Evolutionary conservation across 345 rosid species (phyloP), one percentile per base, ranked within the genome.

Genomic region (Dovyalis caffra): DNA sequence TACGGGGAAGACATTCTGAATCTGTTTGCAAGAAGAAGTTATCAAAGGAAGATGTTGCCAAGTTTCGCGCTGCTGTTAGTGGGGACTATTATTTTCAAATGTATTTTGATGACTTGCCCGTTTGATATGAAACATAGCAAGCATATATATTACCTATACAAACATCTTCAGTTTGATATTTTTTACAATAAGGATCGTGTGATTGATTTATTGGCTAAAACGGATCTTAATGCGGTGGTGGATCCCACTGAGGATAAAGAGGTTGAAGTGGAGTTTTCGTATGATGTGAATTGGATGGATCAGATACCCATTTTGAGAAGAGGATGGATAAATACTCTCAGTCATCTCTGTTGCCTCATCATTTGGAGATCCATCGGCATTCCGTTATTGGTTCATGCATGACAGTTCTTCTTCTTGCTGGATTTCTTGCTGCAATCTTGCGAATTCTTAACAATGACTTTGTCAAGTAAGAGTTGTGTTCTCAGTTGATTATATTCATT

Each of bases 361-460:
- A n/a, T n/a, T 64, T 79, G 68, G 82, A 74, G 64, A 79, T 74
- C 26, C 82, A 79, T 64, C 70, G 82, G 82, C 70, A 74, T 70
- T 79, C 82, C 1, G 74, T 79, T 70, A 74, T 65, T 33, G 74
- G 74, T 47, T 79, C 82, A 7, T 79, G 82, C 20, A 75, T 79
- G 35, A 74, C 78, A 7, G 82, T 79, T 37, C 82, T 79, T 18
- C 82, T 79, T 9, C 66, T 79, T 23, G 74, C 82, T 56, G 82
- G 82, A 38, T 79, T 79, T 70, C 77, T 79, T 64, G 78, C 82
- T 7, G 70, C 82, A 21, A 79, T 79, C 64, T 78, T 38, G 82
- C n/a, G n/a, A n/a, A n/a, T n/a, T n/a, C n/a, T n/a, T n/a, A n/a
- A n/a, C n/a, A n/a, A n/a, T n/a, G n/a, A n/a, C n/a, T n/a, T n/a